Base-by-base conservation (phyloP, 441 rosid species). In the Erodium moschatum region DNA sequence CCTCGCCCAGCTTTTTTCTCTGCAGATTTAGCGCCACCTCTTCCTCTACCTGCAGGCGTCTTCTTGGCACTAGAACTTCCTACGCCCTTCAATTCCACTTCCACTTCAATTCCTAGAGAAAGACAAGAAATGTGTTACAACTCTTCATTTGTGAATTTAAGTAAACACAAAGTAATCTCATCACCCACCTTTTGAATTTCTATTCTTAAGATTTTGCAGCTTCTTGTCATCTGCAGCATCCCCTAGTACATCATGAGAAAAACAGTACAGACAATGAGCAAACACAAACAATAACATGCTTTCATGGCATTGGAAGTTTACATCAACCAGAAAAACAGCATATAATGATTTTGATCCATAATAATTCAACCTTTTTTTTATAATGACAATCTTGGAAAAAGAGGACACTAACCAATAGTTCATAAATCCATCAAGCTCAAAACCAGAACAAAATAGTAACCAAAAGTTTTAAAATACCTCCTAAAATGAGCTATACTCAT, bases 151-250 rank as follows among this genome's bases (percentile, higher is more conserved):
- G 46, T 4, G 56, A 9, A 0, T 15, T 21, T 2, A 31, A 67
- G 35, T n/a, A 29, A 0, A 40, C 15, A 9, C 2, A 33, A 21
- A 52, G 29, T 58, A 66, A 67, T 54, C 33, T 20, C 65, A 42
- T 0, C 1, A 64, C 77, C 20, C 9, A 88, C 97, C 98, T 91
- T 80, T 84, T 2, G 96, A 86, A 71, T 81, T 94, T 79, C 87
- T 78, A 66, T 82, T 84, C 78, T 83, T 81, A 19, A 94, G 85
- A 76, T 89, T 88, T n/a, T 86, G 86, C 83, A 94, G 75, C 76
- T 84, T 88, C 78, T 82, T 80, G 18, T 83, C 89, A 69, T 83
- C 64, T 7, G 70, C 76, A 70, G 82, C 70, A 52, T 74, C 89
- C 74, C 70, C 88, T 85, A 79, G 56, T 44, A 72, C 18, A 15